Evolutionary conservation across 805 yeast species (phyloP), one percentile per base, ranked within the genome.

Genomic region (Candida endomychidarum): DNA sequence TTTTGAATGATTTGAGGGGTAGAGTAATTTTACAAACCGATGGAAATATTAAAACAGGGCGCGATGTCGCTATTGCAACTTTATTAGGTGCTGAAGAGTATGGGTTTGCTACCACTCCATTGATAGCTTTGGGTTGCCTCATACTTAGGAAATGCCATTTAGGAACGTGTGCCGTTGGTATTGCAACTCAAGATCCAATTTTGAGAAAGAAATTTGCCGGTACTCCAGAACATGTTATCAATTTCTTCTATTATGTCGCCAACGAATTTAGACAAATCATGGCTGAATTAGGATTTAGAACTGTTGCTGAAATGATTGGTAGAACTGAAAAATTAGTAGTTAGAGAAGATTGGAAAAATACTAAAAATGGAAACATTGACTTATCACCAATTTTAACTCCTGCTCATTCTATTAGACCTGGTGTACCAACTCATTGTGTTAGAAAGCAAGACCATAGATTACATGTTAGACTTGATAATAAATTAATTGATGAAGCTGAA

Each of bases 251-350:
- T 74, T 93, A 90, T 69, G 74, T 91, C 61, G 82, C 96, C 41
- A 87, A 89, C 55, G 99, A 91, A 67, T 78, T 93, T 59, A 80
- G 99, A 60, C 78, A 75, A 43, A 83, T 86, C 55, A 91, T 91
- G 99, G 96, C 99, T 30, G 78, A 81, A 58, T 79, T 91, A 49
- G 99, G 99, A 41, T 93, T 83, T 81, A 79, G 98, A 61, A 87
- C 96, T 39, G 80, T 91, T 61, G 91, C 88, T 63, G 99, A 93
- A 73, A 91, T 91, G 99, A 90, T 91, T 54, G 99, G 99, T 57
- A 89, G 84, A 63, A 88, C 98, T 37, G 99, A 91, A 71, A 86
- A 81, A 65, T 78, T 91, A 58, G 74, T 67, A 55, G 93, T 89
- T 39, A 77, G 96, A 53, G 96, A 87, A 47, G 90, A 87, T 56